phyloP scores from a whole-genome alignment of 192 early-diverging fungal species.

The Cladochytrium replicatum region DNA sequence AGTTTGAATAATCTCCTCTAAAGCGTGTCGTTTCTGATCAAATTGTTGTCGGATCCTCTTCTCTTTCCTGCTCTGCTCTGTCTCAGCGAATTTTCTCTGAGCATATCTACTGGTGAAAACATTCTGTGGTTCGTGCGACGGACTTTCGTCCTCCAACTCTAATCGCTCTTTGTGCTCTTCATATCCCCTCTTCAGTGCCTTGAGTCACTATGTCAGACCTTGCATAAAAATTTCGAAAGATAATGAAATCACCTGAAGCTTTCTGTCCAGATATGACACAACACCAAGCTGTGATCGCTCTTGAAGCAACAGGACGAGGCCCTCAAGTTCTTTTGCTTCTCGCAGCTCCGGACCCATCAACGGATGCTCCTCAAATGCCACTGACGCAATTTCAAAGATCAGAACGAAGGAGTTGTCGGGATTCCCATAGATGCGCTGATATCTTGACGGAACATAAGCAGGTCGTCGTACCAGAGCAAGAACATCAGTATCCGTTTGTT shows the following conservation, averaged over 20 bases:
- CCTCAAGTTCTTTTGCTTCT: slow-evolving; percentile 14
- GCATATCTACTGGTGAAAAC: neutral
- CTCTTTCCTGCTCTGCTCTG: neutral
- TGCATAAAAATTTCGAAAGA: neutral
- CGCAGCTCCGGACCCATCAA: slow-evolving; percentile 7
- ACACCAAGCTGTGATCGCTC: slow-evolving; percentile 8
- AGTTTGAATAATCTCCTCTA: neutral
- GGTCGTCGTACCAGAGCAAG: too few species aligned
- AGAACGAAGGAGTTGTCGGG: too few species aligned
- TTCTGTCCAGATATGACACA: slow-evolving; percentile 9
- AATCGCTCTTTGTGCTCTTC: neutral
- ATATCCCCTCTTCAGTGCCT: neutral
- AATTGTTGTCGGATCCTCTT: neutral
- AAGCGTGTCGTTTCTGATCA: neutral
- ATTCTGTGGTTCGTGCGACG: neutral
- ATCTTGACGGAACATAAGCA: too few species aligned
- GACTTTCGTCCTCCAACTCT: neutral
- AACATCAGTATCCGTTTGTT: too few species aligned
- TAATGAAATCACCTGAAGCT: slow-evolving; percentile 3
- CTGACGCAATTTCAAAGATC: too few species aligned
- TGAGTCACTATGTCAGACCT: neutral
- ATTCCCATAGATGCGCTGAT: too few species aligned
- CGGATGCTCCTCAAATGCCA: slow-evolving; percentile 11
- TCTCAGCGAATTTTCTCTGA: neutral
- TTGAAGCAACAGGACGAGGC: slow-evolving; percentile 2